phyloP scores from a whole-genome alignment of 208 protist genomes.

The Leishmania aethiopica region DNA sequence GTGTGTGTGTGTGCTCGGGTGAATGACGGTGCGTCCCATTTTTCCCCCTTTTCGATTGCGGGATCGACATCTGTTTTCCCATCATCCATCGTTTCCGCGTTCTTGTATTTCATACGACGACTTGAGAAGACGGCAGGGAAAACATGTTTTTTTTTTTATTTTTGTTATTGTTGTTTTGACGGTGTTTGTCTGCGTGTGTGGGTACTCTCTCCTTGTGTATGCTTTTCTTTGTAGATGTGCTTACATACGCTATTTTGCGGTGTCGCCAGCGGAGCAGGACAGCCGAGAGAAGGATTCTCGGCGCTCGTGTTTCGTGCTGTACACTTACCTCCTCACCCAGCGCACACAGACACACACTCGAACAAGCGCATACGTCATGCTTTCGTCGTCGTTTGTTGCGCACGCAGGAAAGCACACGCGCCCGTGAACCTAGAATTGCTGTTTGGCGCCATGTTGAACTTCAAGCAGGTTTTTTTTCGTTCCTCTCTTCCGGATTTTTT shows the following conservation, averaged over 20 bases:
- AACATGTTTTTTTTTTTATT: neutral
- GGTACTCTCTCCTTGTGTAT: neutral
- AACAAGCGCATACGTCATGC: neutral
- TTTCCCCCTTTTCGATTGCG: neutral
- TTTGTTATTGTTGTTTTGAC: neutral
- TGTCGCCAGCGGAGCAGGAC: neutral
- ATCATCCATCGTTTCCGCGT: neutral
- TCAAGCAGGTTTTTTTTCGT: neutral
- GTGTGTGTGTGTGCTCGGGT: neutral
- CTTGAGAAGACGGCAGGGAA: neutral
- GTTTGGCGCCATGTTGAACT: neutral
- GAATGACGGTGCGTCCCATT: neutral
- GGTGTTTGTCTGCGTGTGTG: too few species aligned
- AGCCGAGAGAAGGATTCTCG: neutral
- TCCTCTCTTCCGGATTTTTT: neutral
- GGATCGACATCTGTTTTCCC: neutral
- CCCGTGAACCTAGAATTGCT: neutral
- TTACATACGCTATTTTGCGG: neutral
- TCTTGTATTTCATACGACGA: neutral
- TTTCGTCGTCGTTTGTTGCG: neutral
- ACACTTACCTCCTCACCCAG: neutral
- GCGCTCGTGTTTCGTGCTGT: neutral
- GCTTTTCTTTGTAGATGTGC: neutral
- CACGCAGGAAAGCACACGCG: neutral
- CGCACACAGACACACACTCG: neutral